A percentile compares a stretch with the other conserved stretches of the same genome.
Conservation (phyloP, 2,329 filamentous ascomycete species). For the Colletotrichum sansevieriae region DNA sequence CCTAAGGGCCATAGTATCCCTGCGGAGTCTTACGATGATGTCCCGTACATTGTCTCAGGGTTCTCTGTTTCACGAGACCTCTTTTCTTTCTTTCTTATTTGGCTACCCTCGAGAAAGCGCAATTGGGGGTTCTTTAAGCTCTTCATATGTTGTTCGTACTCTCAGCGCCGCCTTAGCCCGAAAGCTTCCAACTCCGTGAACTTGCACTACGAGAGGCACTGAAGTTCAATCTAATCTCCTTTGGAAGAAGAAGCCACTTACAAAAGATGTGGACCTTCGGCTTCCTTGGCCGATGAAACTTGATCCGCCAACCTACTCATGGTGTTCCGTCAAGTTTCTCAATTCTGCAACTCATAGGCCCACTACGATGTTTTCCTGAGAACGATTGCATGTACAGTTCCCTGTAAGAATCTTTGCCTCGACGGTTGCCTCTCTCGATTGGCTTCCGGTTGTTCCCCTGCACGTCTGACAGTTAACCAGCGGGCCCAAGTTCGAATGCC, state of each 20-base stretch:
- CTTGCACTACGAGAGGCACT: not conserved
- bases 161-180: too few species aligned
- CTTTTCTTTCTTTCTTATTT: too few species aligned
- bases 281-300: slow-evolving; percentile 13
- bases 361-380: not conserved
- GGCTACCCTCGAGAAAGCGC: too few species aligned
- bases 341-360: slow-evolving; percentile 13
- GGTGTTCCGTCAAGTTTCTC: slow-evolving; percentile 11
- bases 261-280: slow-evolving; percentile 7
- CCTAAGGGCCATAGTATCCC: not conserved
- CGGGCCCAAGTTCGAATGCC: slow-evolving; percentile 48
- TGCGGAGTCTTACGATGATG: not conserved
- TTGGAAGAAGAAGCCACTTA: too few species aligned
- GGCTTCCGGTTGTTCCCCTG: slow-evolving; percentile 30
- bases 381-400: not conserved
- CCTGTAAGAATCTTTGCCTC: not conserved
- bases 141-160: too few species aligned
- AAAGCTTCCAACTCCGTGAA: not conserved
- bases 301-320: slow-evolving; percentile 19
- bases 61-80: too few species aligned
- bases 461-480: slow-evolving; percentile 33
- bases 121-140: too few species aligned
- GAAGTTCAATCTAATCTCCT: not conserved
- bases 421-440: slow-evolving; percentile 8
- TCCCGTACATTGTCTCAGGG: too few species aligned